Evolutionary conservation across 768 basidiomycete species (phyloP).

Genomic region (Suillus occidentalis): DNA sequence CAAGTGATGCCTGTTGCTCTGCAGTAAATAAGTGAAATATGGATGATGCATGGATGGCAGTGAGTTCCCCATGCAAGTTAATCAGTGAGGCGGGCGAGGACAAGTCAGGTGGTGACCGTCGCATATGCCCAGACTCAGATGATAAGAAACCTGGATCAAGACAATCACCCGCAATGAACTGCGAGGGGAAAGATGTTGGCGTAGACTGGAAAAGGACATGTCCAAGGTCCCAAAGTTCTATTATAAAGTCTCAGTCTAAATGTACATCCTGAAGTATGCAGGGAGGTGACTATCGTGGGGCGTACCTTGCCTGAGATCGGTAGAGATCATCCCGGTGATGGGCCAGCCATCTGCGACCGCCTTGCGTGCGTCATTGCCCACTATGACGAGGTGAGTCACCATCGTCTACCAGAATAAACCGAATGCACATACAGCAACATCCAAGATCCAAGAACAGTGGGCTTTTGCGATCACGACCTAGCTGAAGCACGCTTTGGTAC

Average conservation of each 20-base stretch:
- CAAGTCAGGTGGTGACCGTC: constrained; percentile 23
- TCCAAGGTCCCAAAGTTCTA: constrained; percentile 63
- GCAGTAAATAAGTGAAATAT: constrained; percentile 40
- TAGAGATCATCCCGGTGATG: constrained; percentile 33
- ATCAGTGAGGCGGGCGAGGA: constrained; percentile 40
- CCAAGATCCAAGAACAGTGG: constrained; percentile 46
- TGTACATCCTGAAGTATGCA: too few species aligned
- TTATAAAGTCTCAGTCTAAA: background rate
- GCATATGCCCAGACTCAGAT: constrained; percentile 22
- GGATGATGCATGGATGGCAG: constrained; percentile 48
- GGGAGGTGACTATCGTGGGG: background rate
- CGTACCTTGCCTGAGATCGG: constrained; percentile 40
- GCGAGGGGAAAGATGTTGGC: constrained; percentile 50
- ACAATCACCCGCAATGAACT: constrained; percentile 56
- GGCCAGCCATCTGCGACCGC: constrained; percentile 44
- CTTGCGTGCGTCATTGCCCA: constrained; percentile 43
- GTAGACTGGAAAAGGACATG: constrained; percentile 59
- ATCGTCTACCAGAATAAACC: background rate
- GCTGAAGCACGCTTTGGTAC: constrained; percentile 31
- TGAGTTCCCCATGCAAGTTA: constrained; percentile 45
- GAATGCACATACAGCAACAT: constrained; percentile 38
- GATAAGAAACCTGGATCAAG: constrained; percentile 47
- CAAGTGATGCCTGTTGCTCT: constrained; percentile 1
- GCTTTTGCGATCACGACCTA: constrained; percentile 35
- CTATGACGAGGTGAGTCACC: constrained; percentile 18